Percentiles rank a stretch among this genome's conserved stretches.
Evolutionary conservation across 441 rosid genomes (phyloP).

Genomic region (Populus trichocarpa): DNA sequence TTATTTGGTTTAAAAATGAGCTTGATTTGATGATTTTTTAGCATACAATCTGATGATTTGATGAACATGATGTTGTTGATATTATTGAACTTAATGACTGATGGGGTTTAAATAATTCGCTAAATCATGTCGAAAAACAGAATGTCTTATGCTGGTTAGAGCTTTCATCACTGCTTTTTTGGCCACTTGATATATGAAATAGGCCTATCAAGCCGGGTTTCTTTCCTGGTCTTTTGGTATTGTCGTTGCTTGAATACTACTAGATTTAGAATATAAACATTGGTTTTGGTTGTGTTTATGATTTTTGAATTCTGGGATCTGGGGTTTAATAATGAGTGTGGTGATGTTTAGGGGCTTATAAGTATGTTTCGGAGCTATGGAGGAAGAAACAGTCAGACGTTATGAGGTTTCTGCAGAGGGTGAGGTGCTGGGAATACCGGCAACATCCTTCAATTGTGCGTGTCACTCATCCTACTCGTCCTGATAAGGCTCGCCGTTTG

Average conservation of each 20-base stretch:
- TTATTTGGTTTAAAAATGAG: neutral
- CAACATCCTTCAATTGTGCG: slow-evolving; percentile 68
- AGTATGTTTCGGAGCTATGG: slow-evolving; percentile 70
- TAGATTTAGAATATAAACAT: neutral
- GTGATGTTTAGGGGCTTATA: slow-evolving; percentile 48
- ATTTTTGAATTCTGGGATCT: neutral
- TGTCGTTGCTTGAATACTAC: neutral
- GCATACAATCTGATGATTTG: neutral
- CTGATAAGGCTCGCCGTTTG: slow-evolving; percentile 64
- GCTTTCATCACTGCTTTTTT: neutral
- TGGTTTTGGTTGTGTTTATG: neutral
- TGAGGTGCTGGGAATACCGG: slow-evolving; percentile 75
- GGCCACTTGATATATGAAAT: neutral
- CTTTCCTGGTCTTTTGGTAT: neutral
- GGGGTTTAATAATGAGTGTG: neutral
- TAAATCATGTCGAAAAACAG: neutral
- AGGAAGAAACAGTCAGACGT: slow-evolving; percentile 78
- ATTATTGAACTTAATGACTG: neutral
- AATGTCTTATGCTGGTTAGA: neutral
- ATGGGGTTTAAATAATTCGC: neutral
- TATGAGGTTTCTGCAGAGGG: slow-evolving; percentile 70
- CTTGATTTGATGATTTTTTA: neutral
- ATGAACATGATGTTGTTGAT: neutral
- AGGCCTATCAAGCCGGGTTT: neutral
- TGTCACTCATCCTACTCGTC: slow-evolving; percentile 54